Evolutionary conservation across 306 rosid species (phyloP).

Genomic region (Ochetophila trinervis): DNA sequence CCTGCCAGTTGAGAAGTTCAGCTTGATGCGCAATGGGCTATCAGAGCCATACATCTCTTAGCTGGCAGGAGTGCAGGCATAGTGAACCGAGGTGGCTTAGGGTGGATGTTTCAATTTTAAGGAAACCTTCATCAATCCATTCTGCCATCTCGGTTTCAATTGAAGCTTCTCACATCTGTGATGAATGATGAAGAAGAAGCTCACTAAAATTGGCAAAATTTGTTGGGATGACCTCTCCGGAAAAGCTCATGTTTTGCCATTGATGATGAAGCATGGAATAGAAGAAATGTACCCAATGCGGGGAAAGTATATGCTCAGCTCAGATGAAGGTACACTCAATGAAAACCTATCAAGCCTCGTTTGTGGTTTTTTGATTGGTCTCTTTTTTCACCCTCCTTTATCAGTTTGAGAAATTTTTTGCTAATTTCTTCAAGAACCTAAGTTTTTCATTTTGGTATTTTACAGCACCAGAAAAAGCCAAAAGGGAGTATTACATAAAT

Average conservation of each 20-base stretch:
- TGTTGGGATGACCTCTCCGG: constrained; percentile 15
- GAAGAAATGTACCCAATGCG: constrained; percentile 36
- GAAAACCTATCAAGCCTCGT: not conserved
- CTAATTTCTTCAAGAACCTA: not conserved
- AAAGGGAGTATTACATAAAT: constrained; percentile 10
- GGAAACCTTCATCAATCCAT: constrained; percentile 24
- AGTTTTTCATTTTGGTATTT: constrained; percentile 11
- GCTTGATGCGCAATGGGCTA: constrained; percentile 33
- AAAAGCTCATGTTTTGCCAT: constrained; percentile 21
- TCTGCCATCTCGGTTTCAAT: constrained; percentile 60
- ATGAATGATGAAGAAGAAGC: constrained; percentile 43
- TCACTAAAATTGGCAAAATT: constrained; percentile 22
- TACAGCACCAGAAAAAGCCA: constrained; percentile 26
- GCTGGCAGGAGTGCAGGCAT: constrained; percentile 95
- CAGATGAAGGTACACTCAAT: constrained; percentile 53
- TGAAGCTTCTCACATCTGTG: constrained; percentile 52
- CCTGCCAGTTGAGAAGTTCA: constrained; percentile 49
- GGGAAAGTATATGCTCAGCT: constrained; percentile 43
- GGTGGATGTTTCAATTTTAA: constrained; percentile 32
- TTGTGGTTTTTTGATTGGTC: not conserved
- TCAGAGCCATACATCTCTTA: constrained; percentile 25
- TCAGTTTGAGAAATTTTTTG: not conserved
- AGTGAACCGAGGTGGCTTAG: constrained; percentile 63
- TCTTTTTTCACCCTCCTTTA: not conserved
- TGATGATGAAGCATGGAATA: constrained; percentile 33